Conservation (phyloP, 1,139 yeast genomes). For the Wickerhamiella infanticola region DNA sequence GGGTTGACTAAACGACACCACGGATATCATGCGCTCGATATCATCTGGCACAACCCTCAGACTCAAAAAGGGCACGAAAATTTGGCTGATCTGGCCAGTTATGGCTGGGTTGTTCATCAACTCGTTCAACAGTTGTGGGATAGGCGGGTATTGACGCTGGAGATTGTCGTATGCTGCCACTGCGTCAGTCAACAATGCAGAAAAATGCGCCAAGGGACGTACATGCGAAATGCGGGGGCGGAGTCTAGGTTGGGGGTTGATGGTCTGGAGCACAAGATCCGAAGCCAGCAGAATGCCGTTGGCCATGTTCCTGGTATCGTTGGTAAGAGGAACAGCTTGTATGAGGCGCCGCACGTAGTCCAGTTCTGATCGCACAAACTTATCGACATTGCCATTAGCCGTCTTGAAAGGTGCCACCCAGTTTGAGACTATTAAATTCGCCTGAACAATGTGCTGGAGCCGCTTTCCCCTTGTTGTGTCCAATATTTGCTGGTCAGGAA, state of each 20-base stretch:
- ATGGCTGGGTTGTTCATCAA: not conserved
- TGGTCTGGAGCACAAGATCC: not conserved
- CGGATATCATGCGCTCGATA: not conserved
- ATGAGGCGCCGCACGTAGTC: not conserved
- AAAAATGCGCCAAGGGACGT: not conserved
- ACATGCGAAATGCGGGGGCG: not conserved
- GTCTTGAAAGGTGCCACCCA: too few species aligned
- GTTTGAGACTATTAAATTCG: too few species aligned
- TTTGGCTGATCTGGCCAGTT: not conserved
- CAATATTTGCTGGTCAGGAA: too few species aligned
- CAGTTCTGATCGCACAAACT: not conserved
- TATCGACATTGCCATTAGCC: not conserved
- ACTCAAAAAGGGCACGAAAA: not conserved
- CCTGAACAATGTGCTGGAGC: too few species aligned
- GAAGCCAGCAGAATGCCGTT: not conserved
- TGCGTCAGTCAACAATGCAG: not conserved
- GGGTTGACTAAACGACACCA: constrained; percentile 3
- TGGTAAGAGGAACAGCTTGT: not conserved
- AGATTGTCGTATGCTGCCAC: too few species aligned
- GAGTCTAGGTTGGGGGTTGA: not conserved
- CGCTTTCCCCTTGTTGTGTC: too few species aligned
- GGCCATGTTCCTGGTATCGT: not conserved
- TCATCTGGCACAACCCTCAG: not conserved
- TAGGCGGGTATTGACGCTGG: too few species aligned
- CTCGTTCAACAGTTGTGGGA: too few species aligned